phyloP scores from a whole-genome alignment of 352 stramenopile genomes.

The Globisporangium perplexum region DNA sequence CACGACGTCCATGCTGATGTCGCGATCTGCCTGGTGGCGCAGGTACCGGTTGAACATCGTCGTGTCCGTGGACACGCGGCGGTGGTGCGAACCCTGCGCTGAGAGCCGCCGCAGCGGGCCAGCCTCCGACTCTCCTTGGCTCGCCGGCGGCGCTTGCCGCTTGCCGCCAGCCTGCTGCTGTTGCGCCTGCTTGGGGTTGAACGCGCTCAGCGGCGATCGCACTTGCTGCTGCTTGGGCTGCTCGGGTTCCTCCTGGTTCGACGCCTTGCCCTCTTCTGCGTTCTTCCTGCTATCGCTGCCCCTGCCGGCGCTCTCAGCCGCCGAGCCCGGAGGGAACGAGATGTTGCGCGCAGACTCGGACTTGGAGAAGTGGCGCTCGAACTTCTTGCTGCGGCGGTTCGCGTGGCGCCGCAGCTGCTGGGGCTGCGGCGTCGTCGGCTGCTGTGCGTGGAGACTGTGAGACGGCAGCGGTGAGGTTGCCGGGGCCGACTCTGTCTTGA shows the following conservation, averaged over 20 bases:
- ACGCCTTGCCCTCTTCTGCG: constrained; percentile 10
- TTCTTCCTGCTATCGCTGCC: not conserved
- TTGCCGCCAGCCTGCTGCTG: constrained; percentile 4
- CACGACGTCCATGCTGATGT: constrained; percentile 52
- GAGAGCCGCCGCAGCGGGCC: constrained; percentile 46
- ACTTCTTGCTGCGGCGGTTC: constrained; percentile 18
- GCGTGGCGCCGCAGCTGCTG: constrained; percentile 24
- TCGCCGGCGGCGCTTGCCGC: constrained; percentile 10
- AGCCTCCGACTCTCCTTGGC: constrained; percentile 34
- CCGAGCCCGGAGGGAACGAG: constrained; percentile 14
- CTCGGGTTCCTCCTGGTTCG: constrained; percentile 26
- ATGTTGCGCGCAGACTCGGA: constrained; percentile 19
- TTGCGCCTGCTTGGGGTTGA: constrained; percentile 17
- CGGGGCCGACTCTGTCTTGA: constrained; percentile 7
- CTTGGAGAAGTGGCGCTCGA: constrained; percentile 19
- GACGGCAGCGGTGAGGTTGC: not conserved
- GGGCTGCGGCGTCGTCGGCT: constrained; percentile 43
- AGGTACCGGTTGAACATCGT: constrained; percentile 59
- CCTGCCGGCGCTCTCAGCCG: constrained; percentile 13
- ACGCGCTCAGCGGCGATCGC: constrained; percentile 8
- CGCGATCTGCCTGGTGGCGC: constrained; percentile 45
- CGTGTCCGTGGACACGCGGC: constrained; percentile 67
- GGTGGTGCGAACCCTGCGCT: constrained; percentile 54
- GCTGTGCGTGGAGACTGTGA: not conserved
- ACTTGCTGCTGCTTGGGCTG: constrained; percentile 1